These are phyloP conservation scores for Aspergillus pseudoterreus DNA, from an alignment of 2,329 filamentous ascomycete species.

Conservation along the genomic window DNA sequence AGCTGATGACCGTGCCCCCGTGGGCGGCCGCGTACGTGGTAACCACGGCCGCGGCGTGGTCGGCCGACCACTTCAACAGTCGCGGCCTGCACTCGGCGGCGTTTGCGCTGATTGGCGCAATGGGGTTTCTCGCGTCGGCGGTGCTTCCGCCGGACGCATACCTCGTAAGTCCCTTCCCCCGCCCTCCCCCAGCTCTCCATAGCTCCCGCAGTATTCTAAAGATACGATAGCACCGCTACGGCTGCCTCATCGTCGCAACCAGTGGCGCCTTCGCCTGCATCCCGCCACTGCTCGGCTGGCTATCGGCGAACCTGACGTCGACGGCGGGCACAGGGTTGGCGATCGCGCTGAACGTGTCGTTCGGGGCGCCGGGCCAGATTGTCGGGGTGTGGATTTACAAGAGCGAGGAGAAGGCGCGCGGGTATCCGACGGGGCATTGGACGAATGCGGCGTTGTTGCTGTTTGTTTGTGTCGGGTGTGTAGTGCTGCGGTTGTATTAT, in stretches of 20 bases:
- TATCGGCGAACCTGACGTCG: slow-evolving; percentile 63
- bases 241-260: slow-evolving; percentile 64
- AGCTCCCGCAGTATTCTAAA: background rate
- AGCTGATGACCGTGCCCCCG: slow-evolving; percentile 65
- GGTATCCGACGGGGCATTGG: slow-evolving; percentile 70
- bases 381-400: slow-evolving; percentile 73
- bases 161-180: slow-evolving; percentile 25
- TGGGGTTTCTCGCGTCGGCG: slow-evolving; percentile 61
- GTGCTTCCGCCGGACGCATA: slow-evolving; percentile 60
- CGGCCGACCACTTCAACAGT: slow-evolving; percentile 53
- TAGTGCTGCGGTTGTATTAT: slow-evolving; percentile 56
- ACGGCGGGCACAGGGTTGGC: slow-evolving; percentile 65
- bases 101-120: slow-evolving; percentile 50
- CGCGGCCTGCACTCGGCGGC: slow-evolving; percentile 51
- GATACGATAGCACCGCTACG: slow-evolving; percentile 54
- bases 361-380: slow-evolving; percentile 68
- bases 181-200: background rate
- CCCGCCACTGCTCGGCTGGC: slow-evolving; percentile 67
- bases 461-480: slow-evolving; percentile 54
- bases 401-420: slow-evolving; percentile 53
- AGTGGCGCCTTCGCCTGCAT: slow-evolving; percentile 66
- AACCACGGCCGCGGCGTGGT: slow-evolving; percentile 53
- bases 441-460: slow-evolving; percentile 60
- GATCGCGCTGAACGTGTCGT: slow-evolving; percentile 66
- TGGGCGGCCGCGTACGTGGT: slow-evolving; percentile 59